These are phyloP conservation scores for Nothophaeocryptopus gaeumannii DNA, from an alignment of 2,329 filamentous ascomycete species.

Conservation along the genomic window DNA sequence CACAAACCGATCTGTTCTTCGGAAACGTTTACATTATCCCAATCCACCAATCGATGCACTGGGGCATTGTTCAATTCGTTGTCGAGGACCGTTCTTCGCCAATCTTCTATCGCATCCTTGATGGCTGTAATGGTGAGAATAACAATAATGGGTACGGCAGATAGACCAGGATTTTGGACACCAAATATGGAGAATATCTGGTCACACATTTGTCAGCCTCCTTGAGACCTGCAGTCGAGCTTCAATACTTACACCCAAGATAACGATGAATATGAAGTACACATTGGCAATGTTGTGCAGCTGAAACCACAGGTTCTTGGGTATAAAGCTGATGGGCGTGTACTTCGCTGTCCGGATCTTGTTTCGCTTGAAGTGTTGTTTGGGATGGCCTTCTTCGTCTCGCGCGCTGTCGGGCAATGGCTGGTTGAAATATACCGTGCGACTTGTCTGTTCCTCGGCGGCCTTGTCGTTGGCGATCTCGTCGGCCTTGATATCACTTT, in stretches of 20 bases:
- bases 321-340: constrained; percentile 88
- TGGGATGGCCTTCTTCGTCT: constrained; percentile 77
- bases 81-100: constrained; percentile 83
- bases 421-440: constrained; percentile 80
- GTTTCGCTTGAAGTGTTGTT: constrained; percentile 73
- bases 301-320: constrained; percentile 96
- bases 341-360: constrained; percentile 99
- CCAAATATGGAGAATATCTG: constrained; percentile 94
- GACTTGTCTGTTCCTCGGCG: constrained; percentile 40
- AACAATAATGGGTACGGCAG: constrained; percentile 86
- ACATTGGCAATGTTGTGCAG: constrained; percentile 99
- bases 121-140: constrained; percentile 85
- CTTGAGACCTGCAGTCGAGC: not conserved
- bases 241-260: constrained; percentile 75
- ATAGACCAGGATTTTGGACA: constrained; percentile 82
- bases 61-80: constrained; percentile 95
- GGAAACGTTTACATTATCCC: constrained; percentile 88
- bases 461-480: constrained; percentile 24
- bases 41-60: constrained; percentile 82
- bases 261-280: constrained; percentile 95
- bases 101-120: constrained; percentile 96
- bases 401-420: constrained; percentile 71
- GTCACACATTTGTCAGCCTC: constrained; percentile 18
- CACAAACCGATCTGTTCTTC: constrained; percentile 82
- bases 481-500: constrained; percentile 32